phyloP scores from a whole-genome alignment of 352 stramenopile species.

The Phytophthora fragariaefolia region DNA sequence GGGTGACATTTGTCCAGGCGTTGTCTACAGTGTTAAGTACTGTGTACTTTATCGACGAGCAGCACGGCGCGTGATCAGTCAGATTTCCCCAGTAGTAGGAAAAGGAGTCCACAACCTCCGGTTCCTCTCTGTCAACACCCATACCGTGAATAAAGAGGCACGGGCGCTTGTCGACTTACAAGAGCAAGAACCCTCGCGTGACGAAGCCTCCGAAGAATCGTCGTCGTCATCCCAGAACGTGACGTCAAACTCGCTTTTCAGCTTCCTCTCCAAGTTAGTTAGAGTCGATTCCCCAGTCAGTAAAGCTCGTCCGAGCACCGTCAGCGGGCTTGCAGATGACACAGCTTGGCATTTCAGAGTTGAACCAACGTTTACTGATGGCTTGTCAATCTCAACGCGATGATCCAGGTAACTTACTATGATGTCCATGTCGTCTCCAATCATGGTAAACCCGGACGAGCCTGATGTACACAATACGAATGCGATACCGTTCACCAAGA shows the following conservation, averaged over 20 bases:
- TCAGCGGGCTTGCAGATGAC: neutral
- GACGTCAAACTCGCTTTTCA: slow-evolving; percentile 13
- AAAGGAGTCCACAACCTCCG: slow-evolving; percentile 16
- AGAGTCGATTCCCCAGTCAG: neutral
- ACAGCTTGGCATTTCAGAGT: neutral
- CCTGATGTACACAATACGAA: slow-evolving; percentile 20
- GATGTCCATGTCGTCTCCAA: slow-evolving; percentile 7
- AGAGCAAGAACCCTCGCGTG: slow-evolving; percentile 6
- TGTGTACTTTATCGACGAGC: slow-evolving; percentile 35
- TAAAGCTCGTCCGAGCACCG: slow-evolving; percentile 1
- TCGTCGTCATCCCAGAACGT: slow-evolving; percentile 8
- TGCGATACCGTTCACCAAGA: slow-evolving; percentile 9
- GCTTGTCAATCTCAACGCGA: neutral
- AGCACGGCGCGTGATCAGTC: slow-evolving; percentile 38
- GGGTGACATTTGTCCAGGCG: slow-evolving; percentile 31
- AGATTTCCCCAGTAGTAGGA: slow-evolving; percentile 39
- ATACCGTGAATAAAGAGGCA: slow-evolving; percentile 33
- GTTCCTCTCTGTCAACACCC: slow-evolving; percentile 15
- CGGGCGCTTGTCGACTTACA: slow-evolving; percentile 22
- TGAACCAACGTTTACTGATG: neutral
- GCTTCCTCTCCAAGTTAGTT: slow-evolving; percentile 7
- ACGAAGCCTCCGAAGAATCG: neutral
- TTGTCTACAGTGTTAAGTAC: slow-evolving; percentile 40
- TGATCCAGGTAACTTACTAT: neutral
- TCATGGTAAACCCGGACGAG: slow-evolving; percentile 2